Percentiles rank a stretch among this genome's conserved stretches.
Conservation (phyloP, 2,329 filamentous ascomycete species). For the Monilinia fructigena region DNA sequence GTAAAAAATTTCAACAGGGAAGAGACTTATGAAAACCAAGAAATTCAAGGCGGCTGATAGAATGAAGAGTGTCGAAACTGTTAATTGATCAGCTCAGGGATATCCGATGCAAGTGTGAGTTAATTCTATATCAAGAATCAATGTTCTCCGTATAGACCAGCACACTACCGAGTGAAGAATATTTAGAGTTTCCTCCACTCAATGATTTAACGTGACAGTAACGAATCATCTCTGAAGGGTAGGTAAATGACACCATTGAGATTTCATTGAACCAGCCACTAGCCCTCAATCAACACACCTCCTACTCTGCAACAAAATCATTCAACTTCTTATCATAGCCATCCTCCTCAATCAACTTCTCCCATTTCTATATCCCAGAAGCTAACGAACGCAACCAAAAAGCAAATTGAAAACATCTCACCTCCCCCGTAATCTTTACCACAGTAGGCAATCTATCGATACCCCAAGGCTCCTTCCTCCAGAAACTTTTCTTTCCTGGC, state of each 20-base stretch:
- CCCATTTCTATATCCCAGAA: constrained; percentile 13
- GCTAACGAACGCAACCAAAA: not conserved
- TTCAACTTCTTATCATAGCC: constrained; percentile 17
- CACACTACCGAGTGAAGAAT: no score
- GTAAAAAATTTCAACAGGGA: no score
- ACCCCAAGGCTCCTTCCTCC: constrained; percentile 14
- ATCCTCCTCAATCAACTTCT: constrained; percentile 19
- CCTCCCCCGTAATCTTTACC: constrained; percentile 14
- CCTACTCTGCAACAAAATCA: constrained; percentile 17
- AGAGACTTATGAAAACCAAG: no score
- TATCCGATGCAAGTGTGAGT: no score
- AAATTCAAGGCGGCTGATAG: no score
- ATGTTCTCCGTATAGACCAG: no score
- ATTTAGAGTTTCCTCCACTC: not conserved
- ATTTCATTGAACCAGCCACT: not conserved
- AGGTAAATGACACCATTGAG: no score
- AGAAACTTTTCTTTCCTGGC: not conserved
- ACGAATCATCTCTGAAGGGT: not conserved
- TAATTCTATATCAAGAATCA: no score
- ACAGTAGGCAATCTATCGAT: constrained; percentile 11
- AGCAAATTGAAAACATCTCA: not conserved
- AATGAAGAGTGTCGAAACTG: no score
- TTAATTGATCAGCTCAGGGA: no score
- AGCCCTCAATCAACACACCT: not conserved
- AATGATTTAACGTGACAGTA: no score